Percentiles rank a stretch among this genome's conserved stretches.
phyloP scores from a whole-genome alignment of 2,329 filamentous ascomycete species.

The Anthostomella pinea region DNA sequence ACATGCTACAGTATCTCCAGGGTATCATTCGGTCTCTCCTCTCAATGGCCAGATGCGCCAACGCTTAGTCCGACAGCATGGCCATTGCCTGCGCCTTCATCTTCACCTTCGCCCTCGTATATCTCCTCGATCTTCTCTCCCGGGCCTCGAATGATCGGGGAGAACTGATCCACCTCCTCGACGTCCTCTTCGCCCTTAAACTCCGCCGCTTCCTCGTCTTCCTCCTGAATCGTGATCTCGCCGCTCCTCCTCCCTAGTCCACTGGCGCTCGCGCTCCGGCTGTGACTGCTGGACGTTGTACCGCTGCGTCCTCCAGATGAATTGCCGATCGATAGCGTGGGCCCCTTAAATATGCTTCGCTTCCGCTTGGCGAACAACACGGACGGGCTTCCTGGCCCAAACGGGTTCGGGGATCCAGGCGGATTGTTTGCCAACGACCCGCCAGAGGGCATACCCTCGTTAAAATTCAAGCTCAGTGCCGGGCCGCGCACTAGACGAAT shows the following conservation, averaged over 20 bases:
- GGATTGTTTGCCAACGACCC: constrained; percentile 36
- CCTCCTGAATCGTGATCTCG: constrained; percentile 71
- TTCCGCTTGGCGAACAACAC: constrained; percentile 81
- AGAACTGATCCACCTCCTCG: constrained; percentile 35
- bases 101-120: constrained; percentile 25
- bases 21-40: constrained; percentile 16
- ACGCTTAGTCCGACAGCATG: constrained; percentile 1
- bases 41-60: constrained; percentile 1
- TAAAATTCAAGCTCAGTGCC: constrained; percentile 52
- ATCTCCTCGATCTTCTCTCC: constrained; percentile 34
- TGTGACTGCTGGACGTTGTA: constrained; percentile 36
- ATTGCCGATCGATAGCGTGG: constrained; percentile 57
- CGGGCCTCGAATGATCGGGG: constrained; percentile 27
- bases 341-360: constrained; percentile 78
- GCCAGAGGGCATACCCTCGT: constrained; percentile 53
- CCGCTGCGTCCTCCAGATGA: constrained; percentile 33
- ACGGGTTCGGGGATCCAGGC: constrained; percentile 56
- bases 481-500: constrained; percentile 74
- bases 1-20: constrained; percentile 11
- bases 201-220: constrained; percentile 51
- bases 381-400: constrained; percentile 48
- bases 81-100: too few relatives aligned
- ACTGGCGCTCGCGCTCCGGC: constrained; percentile 59
- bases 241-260: constrained; percentile 65
- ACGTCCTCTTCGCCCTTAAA: constrained; percentile 26